These are phyloP conservation scores for Halenospora varia DNA, from an alignment of 495 filamentous ascomycete species.

Conservation along the genomic window DNA sequence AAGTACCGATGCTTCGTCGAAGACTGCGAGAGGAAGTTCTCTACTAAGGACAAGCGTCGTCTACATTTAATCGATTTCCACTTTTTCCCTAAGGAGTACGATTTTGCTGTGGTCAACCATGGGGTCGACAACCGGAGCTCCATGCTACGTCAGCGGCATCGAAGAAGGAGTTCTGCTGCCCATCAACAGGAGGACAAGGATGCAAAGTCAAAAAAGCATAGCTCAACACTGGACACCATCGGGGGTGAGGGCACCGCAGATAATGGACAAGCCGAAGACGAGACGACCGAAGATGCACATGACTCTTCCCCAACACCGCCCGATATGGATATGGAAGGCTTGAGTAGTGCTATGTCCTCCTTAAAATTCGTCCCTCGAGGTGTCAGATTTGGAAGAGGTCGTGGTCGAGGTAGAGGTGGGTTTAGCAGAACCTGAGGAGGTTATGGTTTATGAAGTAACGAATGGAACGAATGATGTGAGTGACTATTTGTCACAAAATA, in stretches of 20 bases:
- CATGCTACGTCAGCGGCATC: slow-evolving; percentile 51
- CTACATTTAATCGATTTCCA: slow-evolving; percentile 93
- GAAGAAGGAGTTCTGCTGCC: slow-evolving; percentile 23
- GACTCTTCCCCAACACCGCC: background rate
- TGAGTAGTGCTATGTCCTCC: slow-evolving; percentile 77
- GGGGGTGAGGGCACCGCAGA: slow-evolving; percentile 18
- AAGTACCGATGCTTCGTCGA: slow-evolving; percentile 89
- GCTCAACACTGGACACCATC: slow-evolving; percentile 33
- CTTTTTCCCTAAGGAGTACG: slow-evolving; percentile 86
- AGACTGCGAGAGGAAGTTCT: slow-evolving; percentile 81
- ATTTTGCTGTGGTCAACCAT: slow-evolving; percentile 82
- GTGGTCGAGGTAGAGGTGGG: slow-evolving; percentile 28
- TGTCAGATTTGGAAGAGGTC: slow-evolving; percentile 65
- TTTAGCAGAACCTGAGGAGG: slow-evolving; percentile 32
- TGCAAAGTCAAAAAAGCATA: slow-evolving; percentile 47
- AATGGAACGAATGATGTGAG: background rate
- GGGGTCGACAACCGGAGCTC: slow-evolving; percentile 83
- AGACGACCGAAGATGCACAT: background rate
- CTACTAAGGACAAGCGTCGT: slow-evolving; percentile 74
- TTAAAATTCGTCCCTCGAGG: slow-evolving; percentile 78
- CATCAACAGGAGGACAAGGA: slow-evolving; percentile 28
- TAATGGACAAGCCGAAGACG: slow-evolving; percentile 17
- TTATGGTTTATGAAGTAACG: slow-evolving; percentile 3
- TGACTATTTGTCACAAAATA: background rate
- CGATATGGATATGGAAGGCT: slow-evolving; percentile 61